These are phyloP conservation scores for Pulveroboletus sp. DNA, from an alignment of 768 basidiomycete species.

Conservation along the genomic window DNA sequence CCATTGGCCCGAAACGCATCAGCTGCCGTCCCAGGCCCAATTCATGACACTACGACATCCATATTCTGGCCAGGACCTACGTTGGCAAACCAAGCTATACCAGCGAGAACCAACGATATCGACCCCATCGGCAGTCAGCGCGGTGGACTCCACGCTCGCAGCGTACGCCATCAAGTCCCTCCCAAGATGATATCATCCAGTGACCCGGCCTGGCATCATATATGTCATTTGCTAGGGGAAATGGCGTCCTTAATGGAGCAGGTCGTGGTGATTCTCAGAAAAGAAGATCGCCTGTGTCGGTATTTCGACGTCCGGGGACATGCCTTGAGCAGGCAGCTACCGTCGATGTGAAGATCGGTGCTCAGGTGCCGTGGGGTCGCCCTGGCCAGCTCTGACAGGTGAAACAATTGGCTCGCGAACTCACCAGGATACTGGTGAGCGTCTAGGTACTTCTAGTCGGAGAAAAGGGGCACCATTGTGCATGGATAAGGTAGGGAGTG, in stretches of 20 bases:
- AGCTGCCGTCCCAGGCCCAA: too few species aligned
- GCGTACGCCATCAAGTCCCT: not conserved
- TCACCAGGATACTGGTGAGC: not conserved
- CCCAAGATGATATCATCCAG: not conserved
- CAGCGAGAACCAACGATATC: not conserved
- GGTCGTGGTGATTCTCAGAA: too few species aligned
- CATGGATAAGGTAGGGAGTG: not conserved
- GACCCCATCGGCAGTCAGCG: not conserved
- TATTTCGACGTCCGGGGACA: not conserved
- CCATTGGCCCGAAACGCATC: not conserved
- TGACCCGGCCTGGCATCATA: not conserved
- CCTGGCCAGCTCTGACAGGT: not conserved
- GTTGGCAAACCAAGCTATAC: not conserved
- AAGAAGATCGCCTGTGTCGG: not conserved
- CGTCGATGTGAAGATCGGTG: too few species aligned
- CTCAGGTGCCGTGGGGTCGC: too few species aligned
- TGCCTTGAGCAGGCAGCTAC: not conserved
- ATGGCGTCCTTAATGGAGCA: not conserved
- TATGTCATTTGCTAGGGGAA: not conserved
- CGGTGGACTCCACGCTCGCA: not conserved
- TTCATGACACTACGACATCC: not conserved
- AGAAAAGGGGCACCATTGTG: not conserved
- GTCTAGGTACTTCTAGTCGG: not conserved
- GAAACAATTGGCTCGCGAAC: not conserved
- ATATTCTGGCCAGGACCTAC: not conserved